These are phyloP conservation scores for Amaranthus tricolor DNA, from an alignment of 179 eudicot species.

Conservation along the genomic window DNA sequence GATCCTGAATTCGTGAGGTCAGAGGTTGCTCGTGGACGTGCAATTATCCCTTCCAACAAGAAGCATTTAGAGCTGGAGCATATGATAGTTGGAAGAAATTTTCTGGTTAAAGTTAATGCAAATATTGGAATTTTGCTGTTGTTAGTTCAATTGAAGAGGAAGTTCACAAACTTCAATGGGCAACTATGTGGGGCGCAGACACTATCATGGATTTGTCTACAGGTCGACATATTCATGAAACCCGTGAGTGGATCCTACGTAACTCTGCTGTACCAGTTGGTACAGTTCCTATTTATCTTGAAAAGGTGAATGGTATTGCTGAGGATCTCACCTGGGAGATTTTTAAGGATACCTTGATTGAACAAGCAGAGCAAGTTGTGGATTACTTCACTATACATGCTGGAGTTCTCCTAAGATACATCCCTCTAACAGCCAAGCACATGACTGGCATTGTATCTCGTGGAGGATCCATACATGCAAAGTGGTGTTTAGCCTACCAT, in stretches of 20 bases:
- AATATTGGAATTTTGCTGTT: conserved; percentile 96
- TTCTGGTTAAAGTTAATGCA: conserved; percentile 92
- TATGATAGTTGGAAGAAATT: conserved; percentile 96
- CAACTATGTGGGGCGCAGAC: conserved; percentile 99
- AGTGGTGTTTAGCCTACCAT: conserved; percentile 97
- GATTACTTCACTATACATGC: conserved; percentile 99
- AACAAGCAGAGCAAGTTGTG: conserved; percentile 98
- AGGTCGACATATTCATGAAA: conserved; percentile 98
- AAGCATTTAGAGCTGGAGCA: conserved; percentile 93
- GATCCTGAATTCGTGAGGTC: conserved; percentile 94
- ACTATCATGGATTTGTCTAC: conserved; percentile 98
- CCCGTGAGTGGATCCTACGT: conserved; percentile 96
- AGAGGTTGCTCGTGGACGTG: conserved; percentile 99
- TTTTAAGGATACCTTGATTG: conserved; percentile 85
- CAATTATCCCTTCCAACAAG: conserved; percentile 97
- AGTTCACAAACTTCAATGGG: conserved; percentile 99
- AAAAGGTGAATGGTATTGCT: conserved; percentile 90
- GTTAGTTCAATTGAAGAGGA: conserved; percentile 98
- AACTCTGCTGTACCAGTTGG: conserved; percentile 98
- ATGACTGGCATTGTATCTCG: conserved; percentile 99
- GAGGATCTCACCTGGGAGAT: conserved; percentile 93
- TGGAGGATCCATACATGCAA: conserved; percentile 98
- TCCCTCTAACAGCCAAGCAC: conserved; percentile 90
- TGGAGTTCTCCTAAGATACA: conserved; percentile 87
- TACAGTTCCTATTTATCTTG: conserved; percentile 94